Percentiles rank a stretch among this genome's conserved stretches.
These are phyloP conservation scores for Ilyonectria sp. DNA, from an alignment of 2,329 filamentous ascomycete species.

Conservation along the genomic window DNA sequence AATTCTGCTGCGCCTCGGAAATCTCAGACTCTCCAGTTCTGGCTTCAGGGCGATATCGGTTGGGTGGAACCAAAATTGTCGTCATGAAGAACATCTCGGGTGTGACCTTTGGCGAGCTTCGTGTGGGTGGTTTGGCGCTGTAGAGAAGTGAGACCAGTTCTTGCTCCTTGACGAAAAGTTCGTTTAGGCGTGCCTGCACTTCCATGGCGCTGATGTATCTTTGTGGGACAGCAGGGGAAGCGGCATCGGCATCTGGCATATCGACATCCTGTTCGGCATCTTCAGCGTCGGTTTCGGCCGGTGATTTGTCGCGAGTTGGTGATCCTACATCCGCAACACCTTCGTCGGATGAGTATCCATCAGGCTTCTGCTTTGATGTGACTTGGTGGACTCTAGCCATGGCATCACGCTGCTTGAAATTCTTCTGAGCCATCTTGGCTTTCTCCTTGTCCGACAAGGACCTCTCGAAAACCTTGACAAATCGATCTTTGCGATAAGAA, in stretches of 20 bases:
- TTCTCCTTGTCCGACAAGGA: conserved; percentile 81
- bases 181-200: conserved; percentile 82
- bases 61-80: conserved; percentile 90
- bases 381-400: conserved; percentile 63
- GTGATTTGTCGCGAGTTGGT: conserved; percentile 53
- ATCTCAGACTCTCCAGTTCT: conserved; percentile 85
- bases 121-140: conserved; percentile 76
- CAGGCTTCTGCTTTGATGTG: conserved; percentile 57
- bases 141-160: conserved; percentile 91
- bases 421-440: conserved; percentile 80
- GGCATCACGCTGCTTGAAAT: conserved; percentile 79
- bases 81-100: conserved; percentile 97
- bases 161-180: conserved; percentile 89
- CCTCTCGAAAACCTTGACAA: conserved; percentile 94
- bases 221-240: conserved; percentile 59
- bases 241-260: conserved; percentile 52
- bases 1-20: conserved; percentile 90
- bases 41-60: conserved; percentile 90
- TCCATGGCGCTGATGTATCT: conserved; percentile 88
- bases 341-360: conserved; percentile 73
- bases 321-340: conserved; percentile 77
- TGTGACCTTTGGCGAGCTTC: conserved; percentile 70
- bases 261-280: conserved; percentile 60
- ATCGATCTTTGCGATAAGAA: conserved; percentile 88
- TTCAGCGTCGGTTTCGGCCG: conserved; percentile 63